A percentile compares a stretch with the other conserved stretches of the same genome.
Conservation (phyloP, 352 stramenopile genomes). For the Globisporangium irregulare region DNA sequence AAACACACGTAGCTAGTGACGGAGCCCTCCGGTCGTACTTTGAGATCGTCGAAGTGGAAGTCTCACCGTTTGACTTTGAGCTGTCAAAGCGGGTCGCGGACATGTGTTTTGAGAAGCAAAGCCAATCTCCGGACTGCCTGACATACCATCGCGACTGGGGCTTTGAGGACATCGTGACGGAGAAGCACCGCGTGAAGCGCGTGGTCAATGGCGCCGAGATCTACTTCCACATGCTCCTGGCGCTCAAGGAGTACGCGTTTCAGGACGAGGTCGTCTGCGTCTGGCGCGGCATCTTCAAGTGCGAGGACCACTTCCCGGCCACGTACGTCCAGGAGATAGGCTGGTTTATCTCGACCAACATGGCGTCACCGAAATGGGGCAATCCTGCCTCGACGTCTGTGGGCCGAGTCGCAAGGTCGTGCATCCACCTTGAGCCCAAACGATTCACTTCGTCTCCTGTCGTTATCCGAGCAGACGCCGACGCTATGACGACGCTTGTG, state of each 20-base stretch:
- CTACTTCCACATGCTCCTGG: background rate
- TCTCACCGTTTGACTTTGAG: slow-evolving; percentile 8
- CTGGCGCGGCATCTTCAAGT: slow-evolving; percentile 12
- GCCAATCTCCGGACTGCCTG: background rate
- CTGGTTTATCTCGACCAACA: background rate
- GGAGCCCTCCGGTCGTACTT: slow-evolving; percentile 1
- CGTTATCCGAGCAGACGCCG: slow-evolving; percentile 23
- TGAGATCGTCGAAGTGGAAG: slow-evolving; percentile 12
- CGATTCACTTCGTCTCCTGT: background rate
- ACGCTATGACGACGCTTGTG: slow-evolving; percentile 51
- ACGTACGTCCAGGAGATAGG: slow-evolving; percentile 12
- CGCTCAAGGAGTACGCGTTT: slow-evolving; percentile 2
- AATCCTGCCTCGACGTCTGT: background rate
- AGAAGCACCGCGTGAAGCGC: slow-evolving; percentile 10
- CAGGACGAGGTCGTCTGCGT: slow-evolving; percentile 1
- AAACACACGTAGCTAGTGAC: background rate
- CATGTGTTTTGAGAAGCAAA: background rate
- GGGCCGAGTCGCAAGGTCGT: background rate
- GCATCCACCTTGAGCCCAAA: slow-evolving; percentile 12
- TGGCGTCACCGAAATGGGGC: background rate
- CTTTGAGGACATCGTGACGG: background rate
- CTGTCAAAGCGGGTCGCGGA: background rate
- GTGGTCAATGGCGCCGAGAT: background rate
- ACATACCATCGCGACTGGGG: slow-evolving; percentile 7
- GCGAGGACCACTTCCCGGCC: slow-evolving; percentile 13